Percentiles rank a stretch among this genome's conserved stretches.
phyloP scores from a whole-genome alignment of 2,329 filamentous ascomycete species.

The Fusarium nodosum region DNA sequence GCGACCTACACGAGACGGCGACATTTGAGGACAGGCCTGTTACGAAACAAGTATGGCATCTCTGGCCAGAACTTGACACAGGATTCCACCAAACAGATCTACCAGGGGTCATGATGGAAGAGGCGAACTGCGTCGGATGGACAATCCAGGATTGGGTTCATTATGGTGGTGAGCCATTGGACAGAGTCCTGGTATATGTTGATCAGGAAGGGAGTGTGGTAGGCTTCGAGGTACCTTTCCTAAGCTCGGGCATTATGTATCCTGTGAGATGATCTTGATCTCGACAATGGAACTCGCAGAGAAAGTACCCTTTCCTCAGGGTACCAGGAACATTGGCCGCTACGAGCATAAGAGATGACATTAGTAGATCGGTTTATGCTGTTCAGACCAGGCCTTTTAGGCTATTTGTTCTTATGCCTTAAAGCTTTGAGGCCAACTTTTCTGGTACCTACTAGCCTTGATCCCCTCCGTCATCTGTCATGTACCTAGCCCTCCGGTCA shows the following conservation, averaged over 20 bases:
- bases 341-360: too few relatives aligned
- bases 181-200: slow-evolving; percentile 49
- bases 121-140: slow-evolving; percentile 51
- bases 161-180: slow-evolving; percentile 54
- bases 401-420: too few relatives aligned
- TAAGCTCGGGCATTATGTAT: slow-evolving; percentile 49
- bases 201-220: slow-evolving; percentile 44
- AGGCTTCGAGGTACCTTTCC: slow-evolving; percentile 54
- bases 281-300: too few relatives aligned
- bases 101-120: slow-evolving; percentile 42
- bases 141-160: slow-evolving; percentile 54
- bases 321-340: too few relatives aligned
- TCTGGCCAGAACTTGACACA: slow-evolving; percentile 47
- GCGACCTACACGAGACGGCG: slow-evolving; percentile 29
- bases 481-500: too few relatives aligned
- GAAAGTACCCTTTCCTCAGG: too few relatives aligned
- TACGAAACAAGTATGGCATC: slow-evolving; percentile 46
- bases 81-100: slow-evolving; percentile 46
- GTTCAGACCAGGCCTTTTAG: too few relatives aligned
- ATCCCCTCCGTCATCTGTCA: too few relatives aligned
- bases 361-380: too few relatives aligned
- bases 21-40: slow-evolving; percentile 31
- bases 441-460: too few relatives aligned
- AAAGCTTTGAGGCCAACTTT: too few relatives aligned
- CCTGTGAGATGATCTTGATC: neutral